A percentile compares a stretch with the other conserved stretches of the same genome.
phyloP scores from a whole-genome alignment of 176 grass and related monocot genomes.

The Saccharum spontaneum region DNA sequence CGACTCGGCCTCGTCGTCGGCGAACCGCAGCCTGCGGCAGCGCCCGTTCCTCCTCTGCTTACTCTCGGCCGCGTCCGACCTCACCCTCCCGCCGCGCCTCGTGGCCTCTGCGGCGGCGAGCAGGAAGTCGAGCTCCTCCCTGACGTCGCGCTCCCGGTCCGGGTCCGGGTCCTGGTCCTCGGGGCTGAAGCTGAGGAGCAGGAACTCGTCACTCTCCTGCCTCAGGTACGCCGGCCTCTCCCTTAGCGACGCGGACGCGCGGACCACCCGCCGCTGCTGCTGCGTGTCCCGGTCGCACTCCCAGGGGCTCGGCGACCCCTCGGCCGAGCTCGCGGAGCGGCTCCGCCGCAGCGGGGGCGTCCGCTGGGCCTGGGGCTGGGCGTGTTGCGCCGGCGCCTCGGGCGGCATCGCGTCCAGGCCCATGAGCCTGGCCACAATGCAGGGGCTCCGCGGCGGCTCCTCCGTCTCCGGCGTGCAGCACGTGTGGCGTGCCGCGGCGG shows the following conservation, averaged over 20 bases:
- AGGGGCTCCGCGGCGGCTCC: conserved; percentile 36
- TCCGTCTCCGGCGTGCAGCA: not conserved
- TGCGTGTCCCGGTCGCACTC: not conserved
- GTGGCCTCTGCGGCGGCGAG: conserved; percentile 11
- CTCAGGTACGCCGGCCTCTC: conserved; percentile 62
- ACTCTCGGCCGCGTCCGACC: not conserved
- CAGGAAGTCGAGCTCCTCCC: not conserved
- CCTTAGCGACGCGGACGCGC: conserved; percentile 32
- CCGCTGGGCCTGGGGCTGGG: not conserved
- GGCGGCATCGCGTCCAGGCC: conserved; percentile 78
- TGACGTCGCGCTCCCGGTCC: not conserved
- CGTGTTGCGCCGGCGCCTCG: not conserved
- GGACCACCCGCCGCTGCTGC: not conserved
- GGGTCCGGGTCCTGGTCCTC: conserved; percentile 17
- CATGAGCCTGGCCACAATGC: conserved; percentile 91
- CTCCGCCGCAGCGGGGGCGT: conserved; percentile 23
- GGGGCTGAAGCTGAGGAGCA: conserved; percentile 79
- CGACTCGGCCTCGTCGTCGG: conserved; percentile 1
- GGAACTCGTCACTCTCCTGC: conserved; percentile 80
- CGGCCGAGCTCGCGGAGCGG: conserved; percentile 50
- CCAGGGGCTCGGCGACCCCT: conserved; percentile 38
- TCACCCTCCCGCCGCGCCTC: not conserved
- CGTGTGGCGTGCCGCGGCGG: not conserved
- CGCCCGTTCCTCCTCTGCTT: conserved; percentile 7
- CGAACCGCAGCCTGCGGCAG: conserved; percentile 17